Percentiles rank a stretch among this genome's conserved stretches.
phyloP scores from a whole-genome alignment of 2,329 filamentous ascomycete species.

The Neophaeococcomyces aloes region DNA sequence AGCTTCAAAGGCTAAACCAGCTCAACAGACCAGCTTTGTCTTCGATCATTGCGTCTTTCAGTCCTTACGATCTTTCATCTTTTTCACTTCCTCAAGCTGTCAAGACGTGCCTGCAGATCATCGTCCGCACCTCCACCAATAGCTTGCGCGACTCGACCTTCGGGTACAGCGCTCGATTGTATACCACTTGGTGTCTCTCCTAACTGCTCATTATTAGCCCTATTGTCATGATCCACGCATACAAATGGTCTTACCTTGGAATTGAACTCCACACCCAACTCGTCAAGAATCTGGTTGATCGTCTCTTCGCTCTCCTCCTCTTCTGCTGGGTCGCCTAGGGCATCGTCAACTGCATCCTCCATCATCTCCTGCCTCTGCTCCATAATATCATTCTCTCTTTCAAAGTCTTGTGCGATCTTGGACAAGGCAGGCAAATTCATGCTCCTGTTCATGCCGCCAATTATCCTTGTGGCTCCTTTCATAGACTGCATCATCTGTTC shows the following conservation, averaged over 20 bases:
- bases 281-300: slow-evolving; percentile 89
- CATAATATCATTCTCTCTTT: slow-evolving; percentile 98
- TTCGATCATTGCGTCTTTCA: not conserved
- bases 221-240: not conserved
- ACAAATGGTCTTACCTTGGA: slow-evolving; percentile 57
- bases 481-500: slow-evolving; percentile 99
- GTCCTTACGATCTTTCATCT: not conserved
- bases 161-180: slow-evolving; percentile 60
- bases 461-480: slow-evolving; percentile 88
- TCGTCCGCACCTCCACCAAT: slow-evolving; percentile 68
- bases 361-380: slow-evolving; percentile 99
- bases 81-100: slow-evolving; percentile 59
- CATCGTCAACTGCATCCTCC: slow-evolving; percentile 97
- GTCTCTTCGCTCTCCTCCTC: slow-evolving; percentile 87
- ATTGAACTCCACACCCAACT: slow-evolving; percentile 88
- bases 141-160: slow-evolving; percentile 75
- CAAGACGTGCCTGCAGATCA: slow-evolving; percentile 84
- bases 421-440: slow-evolving; percentile 96
- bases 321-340: slow-evolving; percentile 80
- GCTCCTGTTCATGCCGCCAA: slow-evolving; percentile 93
- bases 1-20: not conserved
- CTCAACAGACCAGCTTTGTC: not conserved
- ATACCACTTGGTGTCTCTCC: slow-evolving; percentile 83
- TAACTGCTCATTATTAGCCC: slow-evolving; percentile 46
- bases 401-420: slow-evolving; percentile 97